Percentiles rank a stretch among this genome's conserved stretches.
These are phyloP conservation scores for Zasmidium citrigriseum DNA, from an alignment of 2,329 filamentous ascomycete genomes.

Conservation along the genomic window DNA sequence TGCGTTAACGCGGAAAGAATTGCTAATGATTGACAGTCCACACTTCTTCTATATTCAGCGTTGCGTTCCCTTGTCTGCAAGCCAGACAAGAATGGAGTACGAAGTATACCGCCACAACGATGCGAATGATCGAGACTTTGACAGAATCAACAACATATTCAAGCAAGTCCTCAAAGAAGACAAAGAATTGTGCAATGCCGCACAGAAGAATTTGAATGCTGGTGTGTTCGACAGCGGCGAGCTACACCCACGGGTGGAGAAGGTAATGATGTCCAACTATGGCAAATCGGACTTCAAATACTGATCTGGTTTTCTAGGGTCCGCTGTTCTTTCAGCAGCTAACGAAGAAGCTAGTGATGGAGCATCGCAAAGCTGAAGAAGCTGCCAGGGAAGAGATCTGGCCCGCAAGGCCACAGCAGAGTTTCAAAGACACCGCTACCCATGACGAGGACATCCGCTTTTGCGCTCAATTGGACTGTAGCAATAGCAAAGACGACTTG, in stretches of 20 bases:
- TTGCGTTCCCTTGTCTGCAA: constrained; percentile 58
- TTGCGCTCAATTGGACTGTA: constrained; percentile 14
- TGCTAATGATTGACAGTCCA: constrained; percentile 43
- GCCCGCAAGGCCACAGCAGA: constrained; percentile 51
- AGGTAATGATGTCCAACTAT: no score
- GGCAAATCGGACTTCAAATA: no score
- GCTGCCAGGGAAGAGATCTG: constrained; percentile 52
- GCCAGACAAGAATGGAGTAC: constrained; percentile 59
- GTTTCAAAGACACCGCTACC: constrained; percentile 18
- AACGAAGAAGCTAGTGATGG: constrained; percentile 51
- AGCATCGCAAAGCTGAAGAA: constrained; percentile 51
- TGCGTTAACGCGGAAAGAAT: neutral
- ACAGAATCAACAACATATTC: constrained; percentile 60
- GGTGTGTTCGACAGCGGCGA: constrained; percentile 65
- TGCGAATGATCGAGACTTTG: constrained; percentile 60
- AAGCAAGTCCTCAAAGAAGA: constrained; percentile 66
- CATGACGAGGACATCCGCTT: constrained; percentile 21
- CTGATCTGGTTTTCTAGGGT: no score
- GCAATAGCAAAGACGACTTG: constrained; percentile 12
- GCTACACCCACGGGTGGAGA: constrained; percentile 62
- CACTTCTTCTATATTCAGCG: constrained; percentile 66
- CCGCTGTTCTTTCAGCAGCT: constrained; percentile 58
- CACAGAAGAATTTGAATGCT: constrained; percentile 62
- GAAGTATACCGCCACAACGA: constrained; percentile 65
- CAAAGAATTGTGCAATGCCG: constrained; percentile 61